A percentile compares a stretch with the other conserved stretches of the same genome.
Evolutionary conservation across 805 yeast genomes (phyloP).

Genomic region (Saccharomycopsis sp.): DNA sequence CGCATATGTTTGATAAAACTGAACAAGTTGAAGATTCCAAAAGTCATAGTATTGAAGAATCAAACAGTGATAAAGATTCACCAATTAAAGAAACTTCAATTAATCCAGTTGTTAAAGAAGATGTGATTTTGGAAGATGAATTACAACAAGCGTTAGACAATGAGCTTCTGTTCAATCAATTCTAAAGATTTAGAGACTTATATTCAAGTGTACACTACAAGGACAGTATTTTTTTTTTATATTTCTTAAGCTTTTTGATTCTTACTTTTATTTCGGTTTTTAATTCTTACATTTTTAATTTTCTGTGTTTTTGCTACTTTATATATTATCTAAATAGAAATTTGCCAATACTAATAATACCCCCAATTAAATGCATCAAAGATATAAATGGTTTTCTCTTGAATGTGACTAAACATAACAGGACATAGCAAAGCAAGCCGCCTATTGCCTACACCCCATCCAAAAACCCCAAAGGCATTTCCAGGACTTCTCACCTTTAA

Average conservation of each 20-base stretch:
- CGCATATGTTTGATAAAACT: conserved; percentile 1
- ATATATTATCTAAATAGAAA: no score
- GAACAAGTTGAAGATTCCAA: background rate
- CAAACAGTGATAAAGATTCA: background rate
- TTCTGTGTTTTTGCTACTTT: background rate
- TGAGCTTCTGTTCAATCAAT: conserved; percentile 1
- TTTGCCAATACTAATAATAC: no score
- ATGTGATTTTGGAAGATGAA: conserved; percentile 1
- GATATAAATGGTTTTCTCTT: conserved; percentile 61
- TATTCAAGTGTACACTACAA: no score
- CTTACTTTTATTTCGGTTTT: background rate
- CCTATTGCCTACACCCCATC: conserved; percentile 58
- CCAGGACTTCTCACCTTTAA: conserved; percentile 53
- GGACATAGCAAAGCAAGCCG: conserved; percentile 64
- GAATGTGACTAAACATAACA: conserved; percentile 38
- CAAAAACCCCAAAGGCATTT: conserved; percentile 53
- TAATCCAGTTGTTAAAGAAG: conserved; percentile 7
- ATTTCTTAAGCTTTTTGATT: background rate
- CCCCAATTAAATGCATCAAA: conserved; percentile 61
- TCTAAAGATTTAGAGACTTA: no score
- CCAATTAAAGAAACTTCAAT: background rate
- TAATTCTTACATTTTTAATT: background rate
- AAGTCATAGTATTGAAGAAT: background rate
- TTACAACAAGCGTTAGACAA: conserved; percentile 8
- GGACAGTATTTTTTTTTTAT: background rate